phyloP scores from a whole-genome alignment of 1,284 basidiomycete genomes.

The Baeospora myosura region DNA sequence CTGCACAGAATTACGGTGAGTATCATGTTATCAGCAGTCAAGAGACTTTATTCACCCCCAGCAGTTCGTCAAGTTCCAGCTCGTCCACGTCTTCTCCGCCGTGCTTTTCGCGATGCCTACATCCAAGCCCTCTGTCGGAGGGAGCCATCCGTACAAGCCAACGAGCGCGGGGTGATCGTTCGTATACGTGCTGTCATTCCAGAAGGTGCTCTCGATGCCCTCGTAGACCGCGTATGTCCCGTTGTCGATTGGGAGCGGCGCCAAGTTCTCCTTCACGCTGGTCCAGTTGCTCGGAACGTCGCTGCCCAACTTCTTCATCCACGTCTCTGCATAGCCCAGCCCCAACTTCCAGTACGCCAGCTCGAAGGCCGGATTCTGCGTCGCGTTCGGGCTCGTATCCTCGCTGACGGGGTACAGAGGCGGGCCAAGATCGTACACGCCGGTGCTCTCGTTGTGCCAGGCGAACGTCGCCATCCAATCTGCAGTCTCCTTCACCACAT shows the following conservation, averaged over 20 bases:
- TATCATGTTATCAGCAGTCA: not conserved
- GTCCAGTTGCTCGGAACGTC: conserved; percentile 5
- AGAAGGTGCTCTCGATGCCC: conserved; percentile 14
- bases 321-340: conserved; percentile 13
- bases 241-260: conserved; percentile 2
- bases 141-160: conserved; percentile 53
- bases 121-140: conserved; percentile 40
- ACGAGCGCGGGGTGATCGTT: conserved; percentile 42
- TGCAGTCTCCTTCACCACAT: conserved; percentile 15
- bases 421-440: conserved; percentile 17
- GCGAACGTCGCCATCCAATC: conserved; percentile 18
- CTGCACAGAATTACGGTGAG: conserved; percentile 26
- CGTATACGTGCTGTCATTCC: conserved; percentile 13
- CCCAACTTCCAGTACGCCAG: conserved; percentile 18
- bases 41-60: conserved; percentile 40
- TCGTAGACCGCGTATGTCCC: conserved; percentile 17
- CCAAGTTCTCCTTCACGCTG: not conserved
- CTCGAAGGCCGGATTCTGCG: conserved; percentile 9
- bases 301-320: conserved; percentile 13
- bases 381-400: not conserved
- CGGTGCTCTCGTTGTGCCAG: conserved; percentile 13
- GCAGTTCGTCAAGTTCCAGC: conserved; percentile 49
- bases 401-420: conserved; percentile 14
- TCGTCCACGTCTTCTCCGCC: conserved; percentile 44
- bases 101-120: conserved; percentile 39